Base-by-base conservation (phyloP, 73 alveolate genomes). In the Uronychia setigera region DNA sequence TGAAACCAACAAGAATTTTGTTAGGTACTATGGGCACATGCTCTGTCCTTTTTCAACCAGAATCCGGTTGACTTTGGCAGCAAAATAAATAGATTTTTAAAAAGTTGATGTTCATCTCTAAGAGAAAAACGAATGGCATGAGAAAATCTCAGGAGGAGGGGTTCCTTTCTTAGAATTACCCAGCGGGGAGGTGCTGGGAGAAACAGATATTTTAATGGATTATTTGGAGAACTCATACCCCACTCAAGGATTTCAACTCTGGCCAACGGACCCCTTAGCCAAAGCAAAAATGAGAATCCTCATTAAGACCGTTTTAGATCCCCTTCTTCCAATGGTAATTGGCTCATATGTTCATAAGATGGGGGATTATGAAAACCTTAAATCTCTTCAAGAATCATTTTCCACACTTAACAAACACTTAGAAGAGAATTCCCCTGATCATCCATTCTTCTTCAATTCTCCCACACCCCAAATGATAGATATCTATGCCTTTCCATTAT, bases 11-110 rank as follows among this genome's bases (percentile, higher is more conserved):
- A 60, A 84, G 67, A 89, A 83, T 34, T 67, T 30, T 83, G 33
- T 74, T 11, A 58, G 95, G 29, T 33, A 84, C 34, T 89, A 89
- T 67, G 95, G 95, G 5, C 95, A 89, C 35, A 81, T 84, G 34
- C 89, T 89, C 46, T 89, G 95, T 46, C 95, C 95, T 0, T 85
- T 78, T 78, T 92, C 84, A 1, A 90, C 84, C 29, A 84, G 85
- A 34, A 90, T 92, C 25, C 27, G 84, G 29, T 80, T 89, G 33
- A 82, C 87, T 29, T 46, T 89, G 31, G 32, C 78, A 28, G 92
- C 95, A 27, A 89, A 89, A 58, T 46, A 78, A 32, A 26, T 89
- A 1, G 32, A 13, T 0, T 89, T 79, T 59, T 87, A 89, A 59
- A 79, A 74, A 59, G 84, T 58, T 1, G 83, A 80, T 28, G 83